phyloP scores from a whole-genome alignment of 208 protist species.

The Trichomonas gallinae region DNA sequence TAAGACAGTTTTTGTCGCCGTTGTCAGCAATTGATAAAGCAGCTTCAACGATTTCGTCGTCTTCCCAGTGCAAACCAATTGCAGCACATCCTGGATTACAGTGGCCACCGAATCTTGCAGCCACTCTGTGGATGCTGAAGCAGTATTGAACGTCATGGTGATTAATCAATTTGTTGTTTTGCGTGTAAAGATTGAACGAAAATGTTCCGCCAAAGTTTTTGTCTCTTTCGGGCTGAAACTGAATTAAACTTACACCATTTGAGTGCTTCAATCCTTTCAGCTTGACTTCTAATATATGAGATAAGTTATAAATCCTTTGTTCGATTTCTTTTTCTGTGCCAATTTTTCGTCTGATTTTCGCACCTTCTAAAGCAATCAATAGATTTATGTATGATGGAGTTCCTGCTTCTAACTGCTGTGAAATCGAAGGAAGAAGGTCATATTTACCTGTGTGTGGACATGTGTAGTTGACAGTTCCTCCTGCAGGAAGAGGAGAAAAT shows the following conservation, averaged over 20 bases:
- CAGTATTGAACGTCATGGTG: not conserved
- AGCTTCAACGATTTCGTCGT: not conserved
- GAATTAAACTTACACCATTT: not conserved
- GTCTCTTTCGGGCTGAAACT: not conserved
- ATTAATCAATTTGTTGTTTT: not conserved
- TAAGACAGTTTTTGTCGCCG: not conserved
- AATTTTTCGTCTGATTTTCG: not conserved
- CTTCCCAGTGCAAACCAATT: not conserved
- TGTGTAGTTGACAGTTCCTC: not conserved
- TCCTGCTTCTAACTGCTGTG: not conserved
- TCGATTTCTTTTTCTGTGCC: not conserved
- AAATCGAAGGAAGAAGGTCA: not conserved
- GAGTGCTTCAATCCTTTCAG: not conserved
- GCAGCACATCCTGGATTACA: not conserved
- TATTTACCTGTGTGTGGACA: not conserved
- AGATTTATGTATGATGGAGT: not conserved
- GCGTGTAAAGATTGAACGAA: not conserved
- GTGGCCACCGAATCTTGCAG: not conserved
- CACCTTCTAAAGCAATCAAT: not conserved
- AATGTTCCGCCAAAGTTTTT: not conserved
- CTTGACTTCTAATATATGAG: not conserved
- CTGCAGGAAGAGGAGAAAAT: not conserved
- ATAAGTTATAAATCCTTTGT: not conserved
- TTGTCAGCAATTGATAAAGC: not conserved
- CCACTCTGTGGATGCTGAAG: not conserved